Conservation (phyloP, 768 basidiomycete species). For the Xerocomellus chrysenteron region DNA sequence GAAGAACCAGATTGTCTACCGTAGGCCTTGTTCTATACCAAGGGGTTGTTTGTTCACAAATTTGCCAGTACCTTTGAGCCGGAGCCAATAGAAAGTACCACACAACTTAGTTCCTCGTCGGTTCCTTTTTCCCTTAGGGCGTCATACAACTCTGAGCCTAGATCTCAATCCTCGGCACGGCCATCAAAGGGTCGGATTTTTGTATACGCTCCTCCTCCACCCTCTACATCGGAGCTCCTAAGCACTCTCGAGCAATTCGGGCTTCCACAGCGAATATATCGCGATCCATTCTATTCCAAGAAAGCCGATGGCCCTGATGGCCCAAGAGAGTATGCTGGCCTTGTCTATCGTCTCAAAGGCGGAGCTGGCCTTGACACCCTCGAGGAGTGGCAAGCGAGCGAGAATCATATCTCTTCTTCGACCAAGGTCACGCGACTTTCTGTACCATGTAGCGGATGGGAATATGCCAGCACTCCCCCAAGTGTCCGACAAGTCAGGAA, state of each 20-base stretch:
- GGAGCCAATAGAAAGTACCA: background rate
- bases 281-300: conserved; percentile 77
- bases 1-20: conserved; percentile 22
- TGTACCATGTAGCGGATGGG: conserved; percentile 64
- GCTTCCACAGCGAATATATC: conserved; percentile 64
- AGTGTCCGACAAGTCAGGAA: conserved; percentile 49
- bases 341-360: conserved; percentile 70
- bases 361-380: conserved; percentile 55
- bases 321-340: conserved; percentile 77
- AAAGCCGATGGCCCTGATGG: conserved; percentile 63
- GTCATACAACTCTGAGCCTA: conserved; percentile 13
- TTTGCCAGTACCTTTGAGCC: conserved; percentile 15
- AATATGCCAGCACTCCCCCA: conserved; percentile 73
- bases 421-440: conserved; percentile 4
- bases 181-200: conserved; percentile 27
- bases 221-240: conserved; percentile 47
- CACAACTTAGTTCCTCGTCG: background rate
- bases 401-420: conserved; percentile 2
- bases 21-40: conserved; percentile 3
- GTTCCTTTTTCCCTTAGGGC: conserved; percentile 6
- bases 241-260: conserved; percentile 44
- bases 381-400: conserved; percentile 53
- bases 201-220: conserved; percentile 50
- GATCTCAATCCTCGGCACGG: conserved; percentile 2
- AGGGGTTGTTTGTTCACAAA: background rate